Percentiles rank a stretch among this genome's conserved stretches.
These are phyloP conservation scores for Micromonas pusilla DNA, from an alignment of 139 green algal species.

Conservation along the genomic window DNA sequence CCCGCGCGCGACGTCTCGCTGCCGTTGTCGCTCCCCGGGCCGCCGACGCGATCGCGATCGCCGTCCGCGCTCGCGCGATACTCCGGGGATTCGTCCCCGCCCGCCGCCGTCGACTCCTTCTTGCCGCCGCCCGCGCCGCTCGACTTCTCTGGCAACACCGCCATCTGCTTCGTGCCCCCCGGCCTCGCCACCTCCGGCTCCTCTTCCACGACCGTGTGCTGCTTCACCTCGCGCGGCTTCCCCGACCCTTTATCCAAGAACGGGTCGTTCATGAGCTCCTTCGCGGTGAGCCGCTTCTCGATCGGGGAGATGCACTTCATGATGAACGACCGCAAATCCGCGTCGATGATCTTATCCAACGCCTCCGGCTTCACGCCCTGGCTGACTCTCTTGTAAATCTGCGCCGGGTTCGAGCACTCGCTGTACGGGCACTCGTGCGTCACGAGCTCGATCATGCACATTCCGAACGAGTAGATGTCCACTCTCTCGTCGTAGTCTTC, in stretches of 20 bases:
- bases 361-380: constrained; percentile 75
- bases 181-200: constrained; percentile 11
- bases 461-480: constrained; percentile 95
- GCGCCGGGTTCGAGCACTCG: constrained; percentile 94
- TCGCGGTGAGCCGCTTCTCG: constrained; percentile 60
- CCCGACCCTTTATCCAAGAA: constrained; percentile 68
- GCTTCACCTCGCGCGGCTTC: constrained; percentile 46
- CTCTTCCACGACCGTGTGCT: constrained; percentile 23
- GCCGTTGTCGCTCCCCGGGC: too few species aligned
- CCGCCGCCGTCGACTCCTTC: too few species aligned
- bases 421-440: constrained; percentile 96
- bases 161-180: background rate
- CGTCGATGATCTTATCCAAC: constrained; percentile 68
- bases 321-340: constrained; percentile 77
- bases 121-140: too few species aligned
- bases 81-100: too few species aligned
- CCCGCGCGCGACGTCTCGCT: too few species aligned
- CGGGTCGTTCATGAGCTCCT: constrained; percentile 81
- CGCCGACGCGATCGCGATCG: too few species aligned
- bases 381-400: constrained; percentile 98
- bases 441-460: constrained; percentile 96
- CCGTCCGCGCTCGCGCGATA: too few species aligned
- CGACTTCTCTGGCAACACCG: too few species aligned
- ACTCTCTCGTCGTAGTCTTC: constrained; percentile 98
- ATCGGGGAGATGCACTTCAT: constrained; percentile 72